Evolutionary conservation across 768 basidiomycete genomes (phyloP).

Genomic region (Scleroderma citrinum): DNA sequence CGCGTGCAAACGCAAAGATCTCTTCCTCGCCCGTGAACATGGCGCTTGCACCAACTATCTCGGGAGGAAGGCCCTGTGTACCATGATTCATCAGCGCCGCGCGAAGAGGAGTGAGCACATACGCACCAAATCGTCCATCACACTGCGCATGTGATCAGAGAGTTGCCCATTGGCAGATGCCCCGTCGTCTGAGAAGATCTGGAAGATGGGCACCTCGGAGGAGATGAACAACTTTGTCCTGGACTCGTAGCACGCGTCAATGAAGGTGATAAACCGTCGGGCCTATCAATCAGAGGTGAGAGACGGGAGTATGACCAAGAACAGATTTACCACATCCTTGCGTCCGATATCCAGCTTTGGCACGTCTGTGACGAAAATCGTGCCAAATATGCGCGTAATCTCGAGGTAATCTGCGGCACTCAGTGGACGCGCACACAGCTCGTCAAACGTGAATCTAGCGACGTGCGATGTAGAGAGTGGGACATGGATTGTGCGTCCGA

Average conservation of each 20-base stretch:
- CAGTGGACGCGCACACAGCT: conserved; percentile 84
- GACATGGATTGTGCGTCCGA: conserved; percentile 80
- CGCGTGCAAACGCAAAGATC: conserved; percentile 93
- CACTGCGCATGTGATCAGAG: conserved; percentile 83
- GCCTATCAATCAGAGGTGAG: conserved; percentile 44
- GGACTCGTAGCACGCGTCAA: conserved; percentile 95
- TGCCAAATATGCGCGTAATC: conserved; percentile 81
- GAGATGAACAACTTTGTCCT: conserved; percentile 91
- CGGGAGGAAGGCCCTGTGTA: conserved; percentile 66
- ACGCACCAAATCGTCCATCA: conserved; percentile 92
- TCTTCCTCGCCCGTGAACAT: conserved; percentile 98
- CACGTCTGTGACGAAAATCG: conserved; percentile 82
- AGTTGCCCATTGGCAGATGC: conserved; percentile 36
- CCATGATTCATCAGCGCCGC: background rate
- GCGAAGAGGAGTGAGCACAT: conserved; percentile 1
- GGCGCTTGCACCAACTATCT: conserved; percentile 73
- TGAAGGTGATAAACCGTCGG: conserved; percentile 93
- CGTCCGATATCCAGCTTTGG: conserved; percentile 81
- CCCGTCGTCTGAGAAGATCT: conserved; percentile 79
- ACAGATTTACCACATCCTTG: conserved; percentile 72
- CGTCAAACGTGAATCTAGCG: conserved; percentile 80
- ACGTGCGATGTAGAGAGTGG: conserved; percentile 76
- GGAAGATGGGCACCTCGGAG: conserved; percentile 86
- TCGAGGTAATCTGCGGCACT: conserved; percentile 96
- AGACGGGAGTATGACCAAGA: background rate